These are phyloP conservation scores for Dichotomocladium elegans DNA, from an alignment of 371 early-diverging fungal species.

Conservation along the genomic window DNA sequence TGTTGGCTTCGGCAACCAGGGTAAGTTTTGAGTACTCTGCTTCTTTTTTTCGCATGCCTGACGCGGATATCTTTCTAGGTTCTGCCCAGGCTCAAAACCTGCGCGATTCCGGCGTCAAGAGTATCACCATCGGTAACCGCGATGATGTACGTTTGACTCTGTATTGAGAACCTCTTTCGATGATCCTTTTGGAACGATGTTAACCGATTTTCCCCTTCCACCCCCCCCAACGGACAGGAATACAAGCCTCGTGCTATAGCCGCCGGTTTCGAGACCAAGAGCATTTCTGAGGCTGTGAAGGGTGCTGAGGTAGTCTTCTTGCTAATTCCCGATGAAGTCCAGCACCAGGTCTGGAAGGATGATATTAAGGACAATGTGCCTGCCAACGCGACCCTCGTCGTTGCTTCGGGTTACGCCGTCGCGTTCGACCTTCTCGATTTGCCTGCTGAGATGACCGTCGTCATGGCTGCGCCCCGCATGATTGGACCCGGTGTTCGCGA, in stretches of 20 bases:
- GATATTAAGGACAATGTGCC: conserved; percentile 17
- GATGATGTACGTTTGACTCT: conserved; percentile 12
- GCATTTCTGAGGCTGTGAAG: conserved; percentile 19
- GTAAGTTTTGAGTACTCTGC: conserved; percentile 1
- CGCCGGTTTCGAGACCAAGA: conserved; percentile 12
- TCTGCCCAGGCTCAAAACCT: conserved; percentile 22
- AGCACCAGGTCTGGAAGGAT: conserved; percentile 22
- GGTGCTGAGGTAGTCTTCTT: conserved; percentile 19
- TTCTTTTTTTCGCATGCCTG: neutral
- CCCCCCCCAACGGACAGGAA: too few species aligned
- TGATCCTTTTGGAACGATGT: neutral
- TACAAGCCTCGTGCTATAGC: conserved; percentile 20
- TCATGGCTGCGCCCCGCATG: conserved; percentile 29
- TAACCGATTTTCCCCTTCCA: too few species aligned
- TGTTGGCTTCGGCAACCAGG: conserved; percentile 26
- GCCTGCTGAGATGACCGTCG: conserved; percentile 16
- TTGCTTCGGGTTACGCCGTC: conserved; percentile 23
- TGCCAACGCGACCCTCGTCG: conserved; percentile 16
- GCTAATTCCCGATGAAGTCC: conserved; percentile 28
- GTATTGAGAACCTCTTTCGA: neutral
- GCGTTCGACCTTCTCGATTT: conserved; percentile 22
- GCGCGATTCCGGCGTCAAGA: conserved; percentile 22
- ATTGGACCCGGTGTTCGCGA: conserved; percentile 28
- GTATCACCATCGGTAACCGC: conserved; percentile 21
- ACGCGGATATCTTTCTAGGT: neutral